phyloP scores from a whole-genome alignment of 495 filamentous ascomycete genomes.

The Tuber melanosporum region DNA sequence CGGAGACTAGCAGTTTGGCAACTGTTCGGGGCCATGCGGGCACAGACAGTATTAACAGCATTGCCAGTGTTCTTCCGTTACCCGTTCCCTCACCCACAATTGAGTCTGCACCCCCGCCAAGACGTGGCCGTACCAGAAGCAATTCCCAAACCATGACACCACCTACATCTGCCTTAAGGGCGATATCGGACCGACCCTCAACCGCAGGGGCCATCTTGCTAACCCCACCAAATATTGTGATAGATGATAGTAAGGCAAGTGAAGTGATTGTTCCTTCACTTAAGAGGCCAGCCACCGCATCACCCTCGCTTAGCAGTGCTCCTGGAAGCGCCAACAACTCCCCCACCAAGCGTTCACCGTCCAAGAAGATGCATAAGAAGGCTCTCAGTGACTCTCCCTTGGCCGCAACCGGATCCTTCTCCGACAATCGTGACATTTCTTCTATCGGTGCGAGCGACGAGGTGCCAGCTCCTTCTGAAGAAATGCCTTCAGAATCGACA shows the following conservation, averaged over 20 bases:
- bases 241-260: conserved; percentile 8
- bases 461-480: conserved; percentile 6
- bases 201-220: conserved; percentile 39
- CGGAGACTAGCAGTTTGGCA: conserved; percentile 20
- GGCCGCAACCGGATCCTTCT: conserved; percentile 20
- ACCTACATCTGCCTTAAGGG: conserved; percentile 38
- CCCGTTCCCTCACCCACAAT: conserved; percentile 22
- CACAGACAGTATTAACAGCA: conserved; percentile 22
- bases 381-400: conserved; percentile 40
- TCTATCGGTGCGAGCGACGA: conserved; percentile 12
- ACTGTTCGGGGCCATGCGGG: conserved; percentile 18
- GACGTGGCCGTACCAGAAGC: conserved; percentile 39
- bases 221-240: conserved; percentile 25
- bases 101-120: conserved; percentile 12
- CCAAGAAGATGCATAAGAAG: conserved; percentile 41
- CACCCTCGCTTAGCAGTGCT: conserved; percentile 15
- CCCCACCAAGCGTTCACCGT: conserved; percentile 21
- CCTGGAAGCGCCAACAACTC: conserved; percentile 18
- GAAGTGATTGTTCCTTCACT: conserved; percentile 22
- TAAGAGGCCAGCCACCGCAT: conserved; percentile 27
- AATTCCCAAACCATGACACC: conserved; percentile 40
- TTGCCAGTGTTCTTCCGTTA: conserved; percentile 26
- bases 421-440: conserved; percentile 6
- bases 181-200: conserved; percentile 37
- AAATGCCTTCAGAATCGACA: conserved; percentile 14